These are phyloP conservation scores for Hemileccinum rubropunctum DNA, from an alignment of 768 basidiomycete species.

Conservation along the genomic window DNA sequence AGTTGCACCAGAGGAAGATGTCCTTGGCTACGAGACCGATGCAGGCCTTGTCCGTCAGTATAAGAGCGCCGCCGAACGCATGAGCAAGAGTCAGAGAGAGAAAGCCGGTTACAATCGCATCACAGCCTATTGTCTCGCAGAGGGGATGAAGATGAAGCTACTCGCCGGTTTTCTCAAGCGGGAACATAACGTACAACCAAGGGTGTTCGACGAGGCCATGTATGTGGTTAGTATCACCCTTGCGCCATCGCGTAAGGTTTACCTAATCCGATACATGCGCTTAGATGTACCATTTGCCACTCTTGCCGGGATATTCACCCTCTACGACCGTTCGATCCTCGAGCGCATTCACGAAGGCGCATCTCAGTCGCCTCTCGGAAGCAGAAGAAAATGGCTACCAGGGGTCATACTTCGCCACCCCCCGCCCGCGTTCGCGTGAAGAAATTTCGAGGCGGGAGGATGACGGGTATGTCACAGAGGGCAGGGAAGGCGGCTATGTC, in stretches of 20 bases:
- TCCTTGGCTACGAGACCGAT: conserved; percentile 65
- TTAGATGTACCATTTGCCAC: conserved; percentile 88
- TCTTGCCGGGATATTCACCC: conserved; percentile 88
- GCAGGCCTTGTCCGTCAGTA: conserved; percentile 63
- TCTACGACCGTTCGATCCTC: conserved; percentile 86
- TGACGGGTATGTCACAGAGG: conserved; percentile 25
- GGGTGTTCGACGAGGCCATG: conserved; percentile 90
- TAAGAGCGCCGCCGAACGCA: conserved; percentile 83
- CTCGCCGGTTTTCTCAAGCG: conserved; percentile 84
- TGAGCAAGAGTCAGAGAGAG: conserved; percentile 84
- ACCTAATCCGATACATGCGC: background rate
- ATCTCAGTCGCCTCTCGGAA: conserved; percentile 70
- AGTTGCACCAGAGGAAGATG: conserved; percentile 38
- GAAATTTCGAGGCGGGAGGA: conserved; percentile 14
- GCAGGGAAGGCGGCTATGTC: conserved; percentile 60
- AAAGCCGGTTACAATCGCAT: conserved; percentile 77
- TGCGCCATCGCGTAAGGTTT: background rate
- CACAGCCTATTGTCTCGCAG: conserved; percentile 88
- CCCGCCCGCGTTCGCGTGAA: conserved; percentile 19
- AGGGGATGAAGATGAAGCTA: conserved; percentile 80
- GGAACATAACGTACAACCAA: conserved; percentile 85
- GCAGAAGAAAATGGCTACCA: conserved; percentile 91
- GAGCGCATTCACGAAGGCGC: conserved; percentile 55
- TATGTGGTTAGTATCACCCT: conserved; percentile 67
- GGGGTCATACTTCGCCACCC: conserved; percentile 68